Percentiles rank a stretch among this genome's conserved stretches.
Conservation (phyloP, 2,329 filamentous ascomycete species). For the Talaromyces sp. region DNA sequence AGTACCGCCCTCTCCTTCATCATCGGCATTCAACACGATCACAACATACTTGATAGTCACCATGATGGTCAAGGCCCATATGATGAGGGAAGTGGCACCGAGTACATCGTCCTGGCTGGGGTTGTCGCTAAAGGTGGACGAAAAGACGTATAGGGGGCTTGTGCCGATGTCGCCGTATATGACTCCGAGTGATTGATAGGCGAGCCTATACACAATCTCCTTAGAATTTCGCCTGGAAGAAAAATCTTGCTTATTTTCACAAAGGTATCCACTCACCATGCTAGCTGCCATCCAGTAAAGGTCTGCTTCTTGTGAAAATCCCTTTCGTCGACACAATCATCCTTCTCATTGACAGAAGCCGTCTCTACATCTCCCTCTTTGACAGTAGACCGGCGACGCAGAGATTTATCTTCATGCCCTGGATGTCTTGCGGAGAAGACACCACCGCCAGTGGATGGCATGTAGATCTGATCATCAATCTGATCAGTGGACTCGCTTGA, state of each 20-base stretch:
- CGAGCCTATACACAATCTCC: slow-evolving; percentile 34
- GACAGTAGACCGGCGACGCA: slow-evolving; percentile 1
- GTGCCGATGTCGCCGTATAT: slow-evolving; percentile 62
- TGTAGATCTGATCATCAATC: slow-evolving; percentile 4
- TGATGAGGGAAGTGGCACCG: slow-evolving; percentile 53
- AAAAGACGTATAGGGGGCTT: slow-evolving; percentile 57
- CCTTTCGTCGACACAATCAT: slow-evolving; percentile 9
- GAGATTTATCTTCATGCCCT: not conserved
- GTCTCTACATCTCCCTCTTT: slow-evolving; percentile 6
- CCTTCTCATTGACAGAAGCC: slow-evolving; percentile 5
- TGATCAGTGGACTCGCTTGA: not conserved
- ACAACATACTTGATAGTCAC: slow-evolving; percentile 57
- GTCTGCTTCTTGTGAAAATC: slow-evolving; percentile 14
- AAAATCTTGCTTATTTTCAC: not conserved
- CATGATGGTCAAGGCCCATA: slow-evolving; percentile 56
- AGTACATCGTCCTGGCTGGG: slow-evolving; percentile 49
- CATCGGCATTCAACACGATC: slow-evolving; percentile 53
- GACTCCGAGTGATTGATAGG: slow-evolving; percentile 56
- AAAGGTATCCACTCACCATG: not conserved
- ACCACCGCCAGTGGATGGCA: slow-evolving; percentile 11
- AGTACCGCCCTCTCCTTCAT: slow-evolving; percentile 58
- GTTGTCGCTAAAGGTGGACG: slow-evolving; percentile 49
- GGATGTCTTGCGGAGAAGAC: slow-evolving; percentile 4
- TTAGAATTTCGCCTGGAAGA: not conserved
- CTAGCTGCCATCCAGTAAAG: slow-evolving; percentile 9